Evolutionary conservation across 2,329 filamentous ascomycete species (phyloP), one percentile per base, ranked within the genome.

Genomic region (Exophiala viscosa): DNA sequence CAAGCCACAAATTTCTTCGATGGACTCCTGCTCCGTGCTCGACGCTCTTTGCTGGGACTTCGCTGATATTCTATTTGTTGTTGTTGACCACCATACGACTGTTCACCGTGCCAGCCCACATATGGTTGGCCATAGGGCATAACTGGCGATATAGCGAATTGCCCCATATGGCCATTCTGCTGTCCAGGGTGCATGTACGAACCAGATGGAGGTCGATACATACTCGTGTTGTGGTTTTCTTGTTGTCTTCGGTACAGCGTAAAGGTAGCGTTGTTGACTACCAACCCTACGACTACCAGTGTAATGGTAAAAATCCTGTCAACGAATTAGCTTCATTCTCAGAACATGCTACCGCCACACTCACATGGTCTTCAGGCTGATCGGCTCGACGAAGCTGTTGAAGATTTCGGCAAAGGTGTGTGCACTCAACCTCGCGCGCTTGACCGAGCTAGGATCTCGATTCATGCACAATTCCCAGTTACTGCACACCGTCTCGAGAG

Each of bases 381-480:
- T 91, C 5, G 88, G 85, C 63, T 95, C 90, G 3, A 95, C 85
- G 68, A 97, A 96, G 64, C 87, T 86, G 67, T 97, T 96, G 70
- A 97, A 86, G 36, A 99, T 95, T 65, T 90, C 84, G 1, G 92
- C 92, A 66, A 96, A 87, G 20, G 91, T 93, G 65, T 88, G 86
- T 4, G 90, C 91, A 14, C 87, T 89, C 35, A 96, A 83, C 64
- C 85, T 86, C 38, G 92, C 86, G 34, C 86, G 79, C 60, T 88
- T 90, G 50, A 96, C 83, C 50, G 83, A 83, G 40, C 84, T 78
- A 0, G 90, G 85, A 64, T 96, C 88, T 60, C 86, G 83, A 60
- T 85, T 84, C 89, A 96, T 96, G 71, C 93, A 97, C 31, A 82
- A 76, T 59, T 86, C 84, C 92, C 92, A 97, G 57, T 85, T 81